Evolutionary conservation across 768 basidiomycete species (phyloP), one percentile per base, ranked within the genome.

Genomic region (Tulasnella sp.): DNA sequence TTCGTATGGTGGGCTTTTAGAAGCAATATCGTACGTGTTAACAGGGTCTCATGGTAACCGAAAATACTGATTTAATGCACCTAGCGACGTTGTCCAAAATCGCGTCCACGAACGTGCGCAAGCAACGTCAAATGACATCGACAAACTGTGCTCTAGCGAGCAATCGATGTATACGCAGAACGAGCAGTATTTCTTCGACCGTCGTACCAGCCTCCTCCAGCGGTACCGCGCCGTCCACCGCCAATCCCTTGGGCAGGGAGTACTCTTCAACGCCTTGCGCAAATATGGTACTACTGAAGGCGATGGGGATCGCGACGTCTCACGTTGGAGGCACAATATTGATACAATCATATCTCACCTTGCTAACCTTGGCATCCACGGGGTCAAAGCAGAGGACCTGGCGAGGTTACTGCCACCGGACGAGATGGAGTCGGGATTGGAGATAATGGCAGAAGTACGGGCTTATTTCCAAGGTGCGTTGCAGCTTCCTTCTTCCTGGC

Each of bases 281-380:
- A 27, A 27, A 7, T 49, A 19, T 17, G 34, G n/a, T 49, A 7
- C 48, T n/a, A n/a, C n/a, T n/a, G n/a, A n/a, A n/a, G n/a, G n/a
- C n/a, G 43, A 46, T 46, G 23, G 31, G 9, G 43, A 46, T 9
- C 15, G 43, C 21, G 43, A 56, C 19, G 54, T 43, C 19, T 4
- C 9, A 25, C 43, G 29, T 4, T 56, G 54, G 54, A n/a, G n/a
- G n/a, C 41, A 43, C 21, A 42, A 56, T 25, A 46, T 56, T 9
- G 45, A 56, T 19, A 42, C 29, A 3, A 29, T 43, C 11, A 12
- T 56, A 23, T 25, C 21, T 15, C 25, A n/a, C 25, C 31, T 56
- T 14, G 75, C 77, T 0, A 68, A 69, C 0, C 75, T 79, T 37
- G 67, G 72, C 3, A 40, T 36, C 0, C 86, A 84, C 66, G 70